These are phyloP conservation scores for Ramalina peruviana DNA, from an alignment of 495 filamentous ascomycete species.

Conservation along the genomic window DNA sequence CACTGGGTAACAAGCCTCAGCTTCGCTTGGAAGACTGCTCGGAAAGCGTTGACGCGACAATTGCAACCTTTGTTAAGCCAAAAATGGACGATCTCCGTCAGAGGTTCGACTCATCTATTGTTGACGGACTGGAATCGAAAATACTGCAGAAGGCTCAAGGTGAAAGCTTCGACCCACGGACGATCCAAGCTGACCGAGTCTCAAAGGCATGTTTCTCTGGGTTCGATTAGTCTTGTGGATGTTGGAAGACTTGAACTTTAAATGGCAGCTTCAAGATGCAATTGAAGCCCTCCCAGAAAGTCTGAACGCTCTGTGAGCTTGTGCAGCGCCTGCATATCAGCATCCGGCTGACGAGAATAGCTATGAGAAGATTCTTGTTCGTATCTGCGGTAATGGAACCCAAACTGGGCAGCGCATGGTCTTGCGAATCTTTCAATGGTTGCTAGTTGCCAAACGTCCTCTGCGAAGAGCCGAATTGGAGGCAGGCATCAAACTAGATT, in stretches of 20 bases:
- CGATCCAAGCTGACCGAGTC: not conserved
- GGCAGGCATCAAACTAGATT: constrained; percentile 7
- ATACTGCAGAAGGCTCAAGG: constrained; percentile 6
- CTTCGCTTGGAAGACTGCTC: constrained; percentile 4
- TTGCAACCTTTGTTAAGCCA: constrained; percentile 1
- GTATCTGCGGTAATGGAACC: not conserved
- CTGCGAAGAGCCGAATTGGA: constrained; percentile 5
- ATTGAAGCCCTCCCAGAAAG: constrained; percentile 5
- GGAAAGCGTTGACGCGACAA: constrained; percentile 1
- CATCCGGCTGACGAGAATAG: not conserved
- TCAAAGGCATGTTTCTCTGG: constrained; percentile 12
- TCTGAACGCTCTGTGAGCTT: not conserved
- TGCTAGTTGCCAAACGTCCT: constrained; percentile 4
- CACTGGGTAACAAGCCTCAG: constrained; percentile 1
- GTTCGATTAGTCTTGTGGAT: constrained; percentile 4
- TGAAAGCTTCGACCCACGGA: not conserved
- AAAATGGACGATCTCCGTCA: constrained; percentile 1
- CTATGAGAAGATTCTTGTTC: constrained; percentile 6
- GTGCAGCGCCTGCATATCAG: no score
- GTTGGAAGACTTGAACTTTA: not conserved
- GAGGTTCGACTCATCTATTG: not conserved
- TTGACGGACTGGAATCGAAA: constrained; percentile 2
- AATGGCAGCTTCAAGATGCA: not conserved
- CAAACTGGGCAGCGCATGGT: not conserved
- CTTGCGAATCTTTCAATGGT: constrained; percentile 9